Evolutionary conservation across 768 basidiomycete genomes (phyloP), one percentile per base, ranked within the genome.

Genomic region (Sarcomyxa edulis): DNA sequence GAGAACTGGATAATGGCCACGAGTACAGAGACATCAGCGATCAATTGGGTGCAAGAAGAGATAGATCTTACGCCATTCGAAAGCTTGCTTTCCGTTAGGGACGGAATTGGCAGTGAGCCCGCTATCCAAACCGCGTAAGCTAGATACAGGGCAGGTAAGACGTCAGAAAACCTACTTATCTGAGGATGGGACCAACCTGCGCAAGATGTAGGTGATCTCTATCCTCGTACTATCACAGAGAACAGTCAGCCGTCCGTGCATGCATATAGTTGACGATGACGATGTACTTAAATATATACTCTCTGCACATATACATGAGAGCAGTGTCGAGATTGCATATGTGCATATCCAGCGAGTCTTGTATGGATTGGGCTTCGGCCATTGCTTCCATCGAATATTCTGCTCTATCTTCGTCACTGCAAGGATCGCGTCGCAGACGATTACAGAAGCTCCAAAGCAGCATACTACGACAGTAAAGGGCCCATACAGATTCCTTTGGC

Each of bases 401-500:
- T 1, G 76, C 71, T 31, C 73, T 72, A n/a, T 75, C 73, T 23
- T 78, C 72, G 15, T 62, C 62, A 8, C 62, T 55, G 40, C 66
- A 65, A 0, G 43, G 21, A 9, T 65, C 64, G 39, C 65, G 62
- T 35, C 72, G 54, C 19, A 79, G 61, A 3, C 76, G 74, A 33
- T 70, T 68, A 46, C 76, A 80, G 51, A 78, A 81, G 49, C 76
- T 83, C 84, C 85, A 90, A 3, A 89, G 65, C 7, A 90, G 69
- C 81, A 89, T 84, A 53, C 77, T 78, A 23, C 87, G 78, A 58
- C 84, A 87, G 49, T 86, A 86, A 19, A 90, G 63, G 0, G 84
- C 86, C 86, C 86, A 89, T 2, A 90, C 70, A 11, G 81, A 79
- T 45, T 89, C 83, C 53, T 87, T 89, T 11, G 79, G 70, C 12